Base-by-base conservation (phyloP, 148 eudicot genomes). In the Rhododendron henanense region DNA sequence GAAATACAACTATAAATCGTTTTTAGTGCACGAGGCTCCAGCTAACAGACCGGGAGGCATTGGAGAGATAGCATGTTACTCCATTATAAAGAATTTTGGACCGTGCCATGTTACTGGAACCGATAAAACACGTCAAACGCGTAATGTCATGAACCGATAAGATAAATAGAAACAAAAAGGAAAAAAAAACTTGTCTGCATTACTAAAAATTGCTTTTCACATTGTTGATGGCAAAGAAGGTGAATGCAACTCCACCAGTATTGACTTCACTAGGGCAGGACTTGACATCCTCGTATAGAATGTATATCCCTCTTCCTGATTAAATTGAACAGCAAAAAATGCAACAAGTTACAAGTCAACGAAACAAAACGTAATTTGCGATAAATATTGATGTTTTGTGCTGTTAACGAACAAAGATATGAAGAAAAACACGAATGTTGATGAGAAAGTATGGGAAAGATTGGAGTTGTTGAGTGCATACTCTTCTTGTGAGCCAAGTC, bases 231-330 rank as follows among this genome's bases (percentile, higher is more conserved):
- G 91, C 78, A 89, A 87, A 28, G 87, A 87, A 28, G 87, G 90
- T 19, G 88, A 81, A 84, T 93, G 93, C 16, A 95, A 91, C 79
- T 95, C 95, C 82, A 94, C 96, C 18, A 95, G 90, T 87, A 94
- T 95, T 10, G 96, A 94, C 98, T 90, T 95, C 98, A 45, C 91
- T 94, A 45, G 92, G 95, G 85, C 98, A 94, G 9, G 95, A 94
- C 83, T 94, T 95, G 4, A 95, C 96, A 86, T 94, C 98, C 71
- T 95, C 96, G 45, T 95, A 95, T 84, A 95, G 90, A 33, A 95
- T 93, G 90, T 95, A 94, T 25, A 95, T 95, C 86, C 96, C 96
- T 90, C 96, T 90, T 9, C 94, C 96, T 95, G 89, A 6, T 13
- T 6, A 77, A 37, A 51, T 48, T 28, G 19, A 84, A 47, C 71